phyloP scores from a whole-genome alignment of 2,329 filamentous ascomycete species.

The Phoma herbarum region DNA sequence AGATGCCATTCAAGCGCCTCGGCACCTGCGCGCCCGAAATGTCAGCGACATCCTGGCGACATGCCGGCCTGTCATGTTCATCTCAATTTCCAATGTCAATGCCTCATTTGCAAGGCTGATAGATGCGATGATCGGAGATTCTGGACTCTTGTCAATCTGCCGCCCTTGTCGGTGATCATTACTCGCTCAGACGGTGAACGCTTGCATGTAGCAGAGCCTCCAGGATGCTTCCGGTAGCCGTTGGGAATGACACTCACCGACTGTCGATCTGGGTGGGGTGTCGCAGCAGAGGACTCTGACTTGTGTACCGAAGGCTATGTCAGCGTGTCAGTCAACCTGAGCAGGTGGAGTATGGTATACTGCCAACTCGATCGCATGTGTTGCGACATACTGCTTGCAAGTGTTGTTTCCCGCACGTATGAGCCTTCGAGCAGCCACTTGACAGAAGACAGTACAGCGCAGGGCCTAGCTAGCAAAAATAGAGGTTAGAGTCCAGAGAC shows the following conservation, averaged over 20 bases:
- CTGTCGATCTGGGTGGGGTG: neutral
- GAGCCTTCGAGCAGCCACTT: too few relatives aligned
- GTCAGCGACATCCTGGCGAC: conserved; percentile 1
- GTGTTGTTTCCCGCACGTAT: too few relatives aligned
- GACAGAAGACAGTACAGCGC: too few relatives aligned
- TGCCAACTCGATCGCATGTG: too few relatives aligned
- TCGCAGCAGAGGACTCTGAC: neutral
- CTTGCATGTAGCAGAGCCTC: conserved; percentile 10
- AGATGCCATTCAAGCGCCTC: neutral
- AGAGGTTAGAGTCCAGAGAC: too few relatives aligned
- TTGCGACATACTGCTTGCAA: too few relatives aligned
- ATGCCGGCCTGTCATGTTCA: conserved; percentile 6
- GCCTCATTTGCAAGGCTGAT: conserved; percentile 7
- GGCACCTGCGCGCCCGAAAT: neutral
- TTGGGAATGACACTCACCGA: neutral
- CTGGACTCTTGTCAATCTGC: conserved; percentile 6
- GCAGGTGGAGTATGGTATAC: too few relatives aligned
- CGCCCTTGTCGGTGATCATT: conserved; percentile 6
- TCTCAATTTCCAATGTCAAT: conserved; percentile 15
- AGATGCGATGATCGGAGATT: conserved; percentile 2
- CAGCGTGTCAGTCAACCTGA: neutral
- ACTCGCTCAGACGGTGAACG: neutral
- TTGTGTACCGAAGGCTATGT: neutral
- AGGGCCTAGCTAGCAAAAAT: too few relatives aligned
- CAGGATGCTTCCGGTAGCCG: neutral